These are phyloP conservation scores for Durusdinium trenchii DNA, from an alignment of 73 alveolate genomes.

Conservation along the genomic window DNA sequence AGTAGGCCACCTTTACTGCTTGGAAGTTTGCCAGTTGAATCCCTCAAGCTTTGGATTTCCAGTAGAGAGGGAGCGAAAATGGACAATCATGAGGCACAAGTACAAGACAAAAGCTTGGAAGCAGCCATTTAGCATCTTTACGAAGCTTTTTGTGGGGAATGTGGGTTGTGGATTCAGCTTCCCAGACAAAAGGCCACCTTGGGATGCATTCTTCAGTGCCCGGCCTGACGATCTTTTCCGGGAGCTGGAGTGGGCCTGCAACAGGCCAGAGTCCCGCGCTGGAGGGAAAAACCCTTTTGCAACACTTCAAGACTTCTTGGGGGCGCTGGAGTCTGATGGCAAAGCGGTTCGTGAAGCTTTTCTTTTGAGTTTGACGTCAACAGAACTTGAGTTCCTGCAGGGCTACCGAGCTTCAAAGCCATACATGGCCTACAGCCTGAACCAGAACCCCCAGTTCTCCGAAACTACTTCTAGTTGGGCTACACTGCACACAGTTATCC, in stretches of 20 bases:
- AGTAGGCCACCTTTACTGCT: not conserved
- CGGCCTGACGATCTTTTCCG: not conserved
- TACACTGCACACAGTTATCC: constrained; percentile 16
- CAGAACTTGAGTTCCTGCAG: not conserved
- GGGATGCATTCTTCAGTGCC: constrained; percentile 11
- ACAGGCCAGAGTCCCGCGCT: not conserved
- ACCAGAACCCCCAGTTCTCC: not conserved
- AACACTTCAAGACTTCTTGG: not conserved
- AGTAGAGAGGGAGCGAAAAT: not conserved
- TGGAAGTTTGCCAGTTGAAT: not conserved
- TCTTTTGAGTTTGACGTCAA: not conserved
- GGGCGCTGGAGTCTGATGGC: not conserved
- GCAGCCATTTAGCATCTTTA: not conserved
- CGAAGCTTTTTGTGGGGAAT: not conserved
- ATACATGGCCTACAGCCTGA: not conserved
- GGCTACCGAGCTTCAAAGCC: not conserved
- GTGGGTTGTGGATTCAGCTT: not conserved
- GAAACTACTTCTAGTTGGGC: not conserved
- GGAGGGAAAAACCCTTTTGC: not conserved
- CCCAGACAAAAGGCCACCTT: not conserved
- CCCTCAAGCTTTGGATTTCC: not conserved
- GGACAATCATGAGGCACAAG: not conserved
- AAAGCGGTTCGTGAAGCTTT: not conserved
- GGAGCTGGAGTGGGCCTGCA: not conserved
- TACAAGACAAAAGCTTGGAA: not conserved